phyloP scores from a whole-genome alignment of 306 rosid genomes.

The Astragalus glycyphyllos region DNA sequence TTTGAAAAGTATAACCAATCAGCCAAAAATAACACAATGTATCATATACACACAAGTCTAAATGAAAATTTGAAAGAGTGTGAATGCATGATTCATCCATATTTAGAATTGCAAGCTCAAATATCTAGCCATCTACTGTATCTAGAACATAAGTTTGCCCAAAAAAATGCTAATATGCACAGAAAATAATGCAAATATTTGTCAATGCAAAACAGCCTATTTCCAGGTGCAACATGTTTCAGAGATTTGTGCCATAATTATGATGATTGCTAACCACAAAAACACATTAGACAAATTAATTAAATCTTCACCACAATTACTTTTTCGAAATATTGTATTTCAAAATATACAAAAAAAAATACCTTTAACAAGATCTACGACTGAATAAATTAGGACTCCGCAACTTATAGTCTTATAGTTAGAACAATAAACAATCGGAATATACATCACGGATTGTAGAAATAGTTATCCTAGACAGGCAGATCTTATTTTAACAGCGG shows the following conservation, averaged over 20 bases:
- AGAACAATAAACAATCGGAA: slow-evolving; percentile 10
- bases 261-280: slow-evolving; percentile 28
- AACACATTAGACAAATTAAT: slow-evolving; percentile 9
- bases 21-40: slow-evolving; percentile 4
- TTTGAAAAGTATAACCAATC: background rate
- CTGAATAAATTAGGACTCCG: too few species aligned
- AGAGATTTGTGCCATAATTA: background rate
- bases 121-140: background rate
- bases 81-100: background rate
- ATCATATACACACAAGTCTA: background rate
- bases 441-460: slow-evolving; percentile 27
- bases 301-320: slow-evolving; percentile 19
- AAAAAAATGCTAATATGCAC: slow-evolving; percentile 15
- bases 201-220: slow-evolving; percentile 1
- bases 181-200: slow-evolving; percentile 21
- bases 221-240: slow-evolving; percentile 9
- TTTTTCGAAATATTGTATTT: slow-evolving; percentile 1
- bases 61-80: background rate
- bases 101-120: slow-evolving; percentile 19
- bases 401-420: slow-evolving; percentile 24
- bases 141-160: background rate
- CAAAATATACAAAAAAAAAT: slow-evolving; percentile 13
- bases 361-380: slow-evolving; percentile 9
- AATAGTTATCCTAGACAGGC: too few species aligned
- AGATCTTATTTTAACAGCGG: too few species aligned